These are phyloP conservation scores for Pseudomicrostroma phylloplanum DNA, from an alignment of 1,284 basidiomycete species.

Conservation along the genomic window DNA sequence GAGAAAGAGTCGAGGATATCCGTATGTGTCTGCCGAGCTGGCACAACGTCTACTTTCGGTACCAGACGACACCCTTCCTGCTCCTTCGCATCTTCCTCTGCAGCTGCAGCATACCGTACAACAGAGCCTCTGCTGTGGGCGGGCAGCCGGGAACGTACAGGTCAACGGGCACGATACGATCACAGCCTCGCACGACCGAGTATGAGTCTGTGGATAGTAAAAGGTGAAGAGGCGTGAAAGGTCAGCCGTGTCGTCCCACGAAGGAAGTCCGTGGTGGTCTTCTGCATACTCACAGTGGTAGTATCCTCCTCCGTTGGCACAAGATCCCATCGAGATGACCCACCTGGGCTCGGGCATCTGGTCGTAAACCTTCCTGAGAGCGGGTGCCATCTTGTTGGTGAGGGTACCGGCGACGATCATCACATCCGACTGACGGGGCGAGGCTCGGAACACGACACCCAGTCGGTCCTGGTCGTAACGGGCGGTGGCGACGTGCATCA, in stretches of 20 bases:
- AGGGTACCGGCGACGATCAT: conserved; percentile 99
- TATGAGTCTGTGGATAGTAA: conserved; percentile 66
- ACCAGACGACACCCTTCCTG: conserved; percentile 87
- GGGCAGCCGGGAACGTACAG: conserved; percentile 80
- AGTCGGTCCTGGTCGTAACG: conserved; percentile 98
- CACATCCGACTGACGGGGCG: conserved; percentile 92
- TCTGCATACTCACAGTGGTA: background rate
- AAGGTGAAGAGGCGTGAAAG: too few relatives aligned
- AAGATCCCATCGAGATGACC: conserved; percentile 99
- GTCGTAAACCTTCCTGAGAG: conserved; percentile 40
- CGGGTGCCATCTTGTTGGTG: conserved; percentile 92
- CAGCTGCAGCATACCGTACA: conserved; percentile 65
- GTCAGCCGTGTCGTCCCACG: too few relatives aligned
- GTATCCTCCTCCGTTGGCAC: conserved; percentile 96
- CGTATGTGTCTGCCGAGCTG: too few relatives aligned
- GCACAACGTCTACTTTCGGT: conserved; percentile 45
- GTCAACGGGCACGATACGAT: conserved; percentile 96
- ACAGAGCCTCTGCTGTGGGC: conserved; percentile 77
- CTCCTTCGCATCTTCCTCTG: conserved; percentile 93
- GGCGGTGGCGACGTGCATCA: conserved; percentile 87
- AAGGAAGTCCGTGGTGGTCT: too few relatives aligned
- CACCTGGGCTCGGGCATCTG: conserved; percentile 54
- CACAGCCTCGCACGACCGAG: conserved; percentile 97
- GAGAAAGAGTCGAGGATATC: too few relatives aligned
- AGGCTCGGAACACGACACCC: conserved; percentile 96